Evolutionary conservation across 225 moss, liverwort and hornwort genomes (phyloP).

Genomic region (Neckera pumila): DNA sequence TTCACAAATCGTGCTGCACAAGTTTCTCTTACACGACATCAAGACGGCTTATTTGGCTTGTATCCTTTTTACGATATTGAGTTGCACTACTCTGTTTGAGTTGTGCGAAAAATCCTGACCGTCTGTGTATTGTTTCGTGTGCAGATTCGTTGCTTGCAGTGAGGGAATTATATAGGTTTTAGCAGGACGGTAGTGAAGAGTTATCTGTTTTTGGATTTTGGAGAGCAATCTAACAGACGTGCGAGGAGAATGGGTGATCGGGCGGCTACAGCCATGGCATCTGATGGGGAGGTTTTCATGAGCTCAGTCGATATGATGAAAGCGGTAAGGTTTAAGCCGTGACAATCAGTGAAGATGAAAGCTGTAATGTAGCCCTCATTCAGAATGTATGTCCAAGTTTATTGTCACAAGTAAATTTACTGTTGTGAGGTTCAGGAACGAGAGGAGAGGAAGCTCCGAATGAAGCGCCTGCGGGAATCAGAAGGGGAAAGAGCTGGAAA

Average conservation of each 20-base stretch:
- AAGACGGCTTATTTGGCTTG: slow-evolving; percentile 56
- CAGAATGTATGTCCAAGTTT: background rate
- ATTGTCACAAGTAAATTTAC: background rate
- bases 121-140: background rate
- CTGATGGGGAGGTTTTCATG: slow-evolving; percentile 24
- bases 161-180: background rate
- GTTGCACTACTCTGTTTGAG: background rate
- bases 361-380: background rate
- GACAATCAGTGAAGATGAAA: background rate
- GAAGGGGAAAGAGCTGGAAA: slow-evolving; percentile 43
- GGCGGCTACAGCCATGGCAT: slow-evolving; percentile 19
- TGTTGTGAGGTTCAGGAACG: slow-evolving; percentile 52
- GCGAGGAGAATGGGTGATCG: slow-evolving; percentile 21
- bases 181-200: background rate
- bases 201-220: background rate
- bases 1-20: slow-evolving; percentile 47
- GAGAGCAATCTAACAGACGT: background rate
- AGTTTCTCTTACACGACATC: slow-evolving; percentile 26
- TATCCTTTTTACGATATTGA: background rate
- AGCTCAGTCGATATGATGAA: slow-evolving; percentile 47
- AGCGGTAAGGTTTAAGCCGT: slow-evolving; percentile 11
- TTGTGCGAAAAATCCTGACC: background rate
- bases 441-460: slow-evolving; percentile 65
- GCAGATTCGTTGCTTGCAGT: background rate
- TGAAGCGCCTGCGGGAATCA: slow-evolving; percentile 85